Conservation (phyloP, 306 rosid genomes). For the Comarum palustre region DNA sequence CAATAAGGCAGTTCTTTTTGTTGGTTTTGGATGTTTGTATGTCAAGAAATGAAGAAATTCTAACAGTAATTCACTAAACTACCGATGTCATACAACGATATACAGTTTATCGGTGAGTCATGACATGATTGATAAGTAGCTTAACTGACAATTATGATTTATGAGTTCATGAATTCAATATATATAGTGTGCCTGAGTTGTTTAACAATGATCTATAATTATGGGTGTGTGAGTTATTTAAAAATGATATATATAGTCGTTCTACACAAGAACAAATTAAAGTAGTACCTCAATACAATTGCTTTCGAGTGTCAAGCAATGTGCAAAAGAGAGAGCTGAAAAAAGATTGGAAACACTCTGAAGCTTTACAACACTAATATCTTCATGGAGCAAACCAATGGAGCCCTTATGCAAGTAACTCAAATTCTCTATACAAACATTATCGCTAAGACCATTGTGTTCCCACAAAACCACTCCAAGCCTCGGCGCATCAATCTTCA, state of each 20-base stretch:
- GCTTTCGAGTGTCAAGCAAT: conserved; percentile 43
- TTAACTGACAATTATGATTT: too few relatives aligned
- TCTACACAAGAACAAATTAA: not conserved
- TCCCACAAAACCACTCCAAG: conserved; percentile 48
- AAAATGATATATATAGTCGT: too few relatives aligned
- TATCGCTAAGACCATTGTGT: conserved; percentile 45
- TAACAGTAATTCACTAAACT: not conserved
- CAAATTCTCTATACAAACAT: conserved; percentile 30
- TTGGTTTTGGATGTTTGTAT: too few relatives aligned
- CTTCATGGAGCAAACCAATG: conserved; percentile 39
- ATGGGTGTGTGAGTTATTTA: too few relatives aligned
- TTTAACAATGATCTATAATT: too few relatives aligned
- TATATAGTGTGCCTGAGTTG: too few relatives aligned
- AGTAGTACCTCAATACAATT: conserved; percentile 63
- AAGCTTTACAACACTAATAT: conserved; percentile 39
- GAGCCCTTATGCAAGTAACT: conserved; percentile 46
- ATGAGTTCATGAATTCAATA: too few relatives aligned
- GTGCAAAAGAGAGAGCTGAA: conserved; percentile 47
- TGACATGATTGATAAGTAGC: too few relatives aligned
- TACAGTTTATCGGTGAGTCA: too few relatives aligned
- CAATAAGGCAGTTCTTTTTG: not conserved
- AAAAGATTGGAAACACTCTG: conserved; percentile 49
- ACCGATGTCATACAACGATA: too few relatives aligned
- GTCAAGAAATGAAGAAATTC: not conserved
- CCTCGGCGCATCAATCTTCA: conserved; percentile 46